Conservation (phyloP, 345 rosid species). For the Eucalyptus viminalis region DNA sequence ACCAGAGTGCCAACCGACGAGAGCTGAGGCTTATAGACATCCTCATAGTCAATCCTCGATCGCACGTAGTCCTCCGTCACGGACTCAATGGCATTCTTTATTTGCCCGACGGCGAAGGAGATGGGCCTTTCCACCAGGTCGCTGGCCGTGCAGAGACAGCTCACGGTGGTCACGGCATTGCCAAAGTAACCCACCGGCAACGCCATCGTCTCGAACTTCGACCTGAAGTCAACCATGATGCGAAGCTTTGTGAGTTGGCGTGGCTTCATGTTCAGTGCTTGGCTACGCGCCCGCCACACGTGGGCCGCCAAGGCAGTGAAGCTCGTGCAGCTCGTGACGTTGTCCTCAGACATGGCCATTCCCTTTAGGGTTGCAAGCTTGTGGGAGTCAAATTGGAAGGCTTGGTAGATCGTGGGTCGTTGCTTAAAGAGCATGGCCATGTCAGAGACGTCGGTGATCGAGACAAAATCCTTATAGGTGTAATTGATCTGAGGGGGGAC, state of each 20-base stretch:
- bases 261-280: neutral
- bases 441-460: neutral
- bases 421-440: neutral
- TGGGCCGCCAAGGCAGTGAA: constrained; percentile 6
- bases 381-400: neutral
- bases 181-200: constrained; percentile 10
- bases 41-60: constrained; percentile 3
- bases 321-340: neutral
- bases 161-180: neutral
- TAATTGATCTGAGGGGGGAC: neutral
- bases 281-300: constrained; percentile 2
- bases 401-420: neutral
- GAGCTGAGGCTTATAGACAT: neutral
- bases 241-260: constrained; percentile 1
- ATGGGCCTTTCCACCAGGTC: constrained; percentile 5
- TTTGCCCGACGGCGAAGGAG: neutral
- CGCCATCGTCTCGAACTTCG: neutral
- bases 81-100: neutral
- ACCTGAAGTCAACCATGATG: neutral
- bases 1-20: neutral
- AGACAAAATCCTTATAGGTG: neutral
- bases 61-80: neutral
- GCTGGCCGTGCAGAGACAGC: neutral
- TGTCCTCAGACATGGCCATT: neutral
- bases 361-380: neutral